Conservation (phyloP, 78 protist species). For the Dictyostelium intermedium region DNA sequence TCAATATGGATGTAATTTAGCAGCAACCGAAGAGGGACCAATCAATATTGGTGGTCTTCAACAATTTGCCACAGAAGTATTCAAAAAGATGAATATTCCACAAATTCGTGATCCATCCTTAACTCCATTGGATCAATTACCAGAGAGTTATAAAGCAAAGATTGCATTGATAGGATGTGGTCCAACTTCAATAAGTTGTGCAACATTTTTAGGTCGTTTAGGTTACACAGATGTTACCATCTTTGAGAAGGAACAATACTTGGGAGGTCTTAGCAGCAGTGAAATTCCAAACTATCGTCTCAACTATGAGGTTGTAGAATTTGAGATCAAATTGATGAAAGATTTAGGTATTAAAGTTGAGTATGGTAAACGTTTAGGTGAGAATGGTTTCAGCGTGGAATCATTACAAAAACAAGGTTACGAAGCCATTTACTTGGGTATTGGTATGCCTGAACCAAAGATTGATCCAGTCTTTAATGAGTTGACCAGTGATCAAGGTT, state of each 20-base stretch:
- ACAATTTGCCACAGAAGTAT: slow-evolving; percentile 92
- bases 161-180: slow-evolving; percentile 97
- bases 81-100: slow-evolving; percentile 93
- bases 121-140: slow-evolving; percentile 86
- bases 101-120: slow-evolving; percentile 94
- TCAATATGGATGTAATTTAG: slow-evolving; percentile 96
- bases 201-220: slow-evolving; percentile 95
- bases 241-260: slow-evolving; percentile 89
- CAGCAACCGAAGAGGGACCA: slow-evolving; percentile 95
- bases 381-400: slow-evolving; percentile 82
- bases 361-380: slow-evolving; percentile 79
- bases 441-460: slow-evolving; percentile 91
- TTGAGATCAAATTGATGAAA: slow-evolving; percentile 90
- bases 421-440: slow-evolving; percentile 93
- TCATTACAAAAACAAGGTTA: slow-evolving; percentile 85
- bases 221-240: slow-evolving; percentile 94
- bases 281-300: slow-evolving; percentile 97
- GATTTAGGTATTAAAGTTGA: slow-evolving; percentile 95
- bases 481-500: slow-evolving; percentile 80
- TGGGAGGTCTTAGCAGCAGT: slow-evolving; percentile 93
- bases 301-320: slow-evolving; percentile 92
- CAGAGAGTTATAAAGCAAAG: slow-evolving; percentile 82
- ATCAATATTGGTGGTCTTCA: slow-evolving; percentile 97
- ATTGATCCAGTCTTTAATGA: slow-evolving; percentile 62
- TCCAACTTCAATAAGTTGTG: slow-evolving; percentile 96